Base-by-base conservation (phyloP, 768 basidiomycete genomes). In the Leccinum truebloodii region DNA sequence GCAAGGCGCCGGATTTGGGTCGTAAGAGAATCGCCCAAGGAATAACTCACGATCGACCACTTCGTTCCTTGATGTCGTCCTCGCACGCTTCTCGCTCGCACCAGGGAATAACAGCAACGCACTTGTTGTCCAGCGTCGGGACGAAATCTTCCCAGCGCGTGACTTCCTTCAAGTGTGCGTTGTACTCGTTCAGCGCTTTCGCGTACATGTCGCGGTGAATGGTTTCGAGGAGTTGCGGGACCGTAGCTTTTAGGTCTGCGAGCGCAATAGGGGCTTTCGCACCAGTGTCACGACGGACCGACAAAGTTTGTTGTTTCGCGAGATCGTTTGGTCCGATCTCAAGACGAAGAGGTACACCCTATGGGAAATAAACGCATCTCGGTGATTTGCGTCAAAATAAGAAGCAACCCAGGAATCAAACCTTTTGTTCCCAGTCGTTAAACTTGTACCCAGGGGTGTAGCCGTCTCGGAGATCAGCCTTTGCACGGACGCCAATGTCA, bases 401-500 rank as follows among this genome's bases (percentile, higher is more conserved):
- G 24, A 32, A 28, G 13, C 44, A 14, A 35, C 4, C 30, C 46
- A 55, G 54, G 48, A 13, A 58, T 61, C 76, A 52, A 62, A 91
- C 94, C 86, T 96, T 93, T 77, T 98, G 90, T 79, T 99, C 97
- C 95, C 96, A 98, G 69, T 98, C 94, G 72, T 98, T 97, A 81
- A 97, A 99, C 79, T 99, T 99, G 80, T 90, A 98, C 32, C 97
- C 97, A 9, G 97, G 97, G 32, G 96, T 98, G 76, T 98, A 97
- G 8, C 92, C 94, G 4, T 98, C 97, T 60, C 96, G 80, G 63
- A 95, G 78, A 78, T 99, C 97, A 2, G 93, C 93, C 75, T 89
- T 93, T 35, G 92, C 92, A 63, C 91, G 81, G 63, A 98, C 75
- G 51, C 86, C 94, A 7, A 80, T 81, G 67, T 86, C 86, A 74